Base-by-base conservation (phyloP, 768 basidiomycete species). In the Suillus americanus region DNA sequence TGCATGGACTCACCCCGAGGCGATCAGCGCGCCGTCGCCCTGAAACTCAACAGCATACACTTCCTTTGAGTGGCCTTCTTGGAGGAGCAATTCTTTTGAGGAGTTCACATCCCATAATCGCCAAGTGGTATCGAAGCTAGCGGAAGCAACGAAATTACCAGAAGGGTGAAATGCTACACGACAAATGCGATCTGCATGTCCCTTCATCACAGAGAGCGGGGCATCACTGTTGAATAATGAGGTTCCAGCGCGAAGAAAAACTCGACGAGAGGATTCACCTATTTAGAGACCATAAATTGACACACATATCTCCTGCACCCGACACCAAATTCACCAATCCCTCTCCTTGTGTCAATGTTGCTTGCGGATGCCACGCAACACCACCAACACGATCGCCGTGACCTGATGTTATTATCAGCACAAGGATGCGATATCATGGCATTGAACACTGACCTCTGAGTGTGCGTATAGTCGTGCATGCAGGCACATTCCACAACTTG, bases 71-170 rank as follows among this genome's bases (percentile, higher is more conserved):
- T 99, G 97, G 0, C 97, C 97, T 76, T 99, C 96, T 77, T 99
- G 97, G 13, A 96, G 77, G 35, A 97, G 79, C 13, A 99, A 74
- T 71, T 97, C 94, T 75, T 88, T 88, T 2, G 88, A 80, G 0
- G 89, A 92, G 60, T 83, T 82, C 16, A 95, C 90, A 76, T 99
- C 97, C 97, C 97, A 99, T 61, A 99, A 77, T 51, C 97, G 82
- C 97, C 97, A 99, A 33, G 97, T 93, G 18, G 94, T 97, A 76
- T 99, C 97, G 70, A 96, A 99, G 67, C 93, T 94, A 1, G 97
- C 96, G 66, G 94, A 96, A 2, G 92, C 96, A 35, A 97, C 86
- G 74, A 96, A 99, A 53, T 90, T 80, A 1, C 97, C 97, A 0
- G 95, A 97, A 2, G 97, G 96, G 76, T 99, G 97, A 77, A 99